A percentile compares a stretch with the other conserved stretches of the same genome.
phyloP scores from a whole-genome alignment of 202 grass and related monocot genomes.

The Panicum hallii region DNA sequence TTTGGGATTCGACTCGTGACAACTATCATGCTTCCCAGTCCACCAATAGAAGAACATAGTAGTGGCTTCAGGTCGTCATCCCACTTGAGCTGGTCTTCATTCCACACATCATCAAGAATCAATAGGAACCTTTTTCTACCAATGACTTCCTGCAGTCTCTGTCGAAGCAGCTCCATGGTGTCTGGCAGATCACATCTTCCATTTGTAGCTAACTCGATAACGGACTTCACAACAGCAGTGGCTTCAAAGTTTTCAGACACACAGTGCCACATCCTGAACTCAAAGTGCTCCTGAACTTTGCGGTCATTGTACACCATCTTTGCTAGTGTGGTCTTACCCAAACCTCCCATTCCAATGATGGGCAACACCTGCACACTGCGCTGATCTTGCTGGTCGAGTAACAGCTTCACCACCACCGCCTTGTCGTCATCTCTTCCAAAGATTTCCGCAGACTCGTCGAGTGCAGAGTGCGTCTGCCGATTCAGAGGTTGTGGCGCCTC shows the following conservation, averaged over 20 bases:
- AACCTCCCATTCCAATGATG: slow-evolving; percentile 14
- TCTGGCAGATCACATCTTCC: background rate
- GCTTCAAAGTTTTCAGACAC: background rate
- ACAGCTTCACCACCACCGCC: background rate
- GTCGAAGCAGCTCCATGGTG: slow-evolving; percentile 11
- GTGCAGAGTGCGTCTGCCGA: background rate
- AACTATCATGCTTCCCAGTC: background rate
- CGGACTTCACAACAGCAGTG: background rate
- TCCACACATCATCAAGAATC: background rate
- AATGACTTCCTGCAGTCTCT: background rate
- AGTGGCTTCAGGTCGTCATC: background rate
- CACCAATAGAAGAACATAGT: background rate
- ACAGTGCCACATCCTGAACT: slow-evolving; percentile 12
- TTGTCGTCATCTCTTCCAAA: slow-evolving; percentile 11
- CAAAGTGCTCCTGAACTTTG: slow-evolving; percentile 14
- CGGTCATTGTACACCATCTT: background rate
- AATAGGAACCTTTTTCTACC: background rate
- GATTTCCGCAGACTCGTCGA: background rate
- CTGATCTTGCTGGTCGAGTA: background rate
- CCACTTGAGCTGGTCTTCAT: background rate
- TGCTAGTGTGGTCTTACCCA: background rate
- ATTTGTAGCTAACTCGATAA: background rate
- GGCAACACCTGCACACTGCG: background rate
- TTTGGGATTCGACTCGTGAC: background rate
- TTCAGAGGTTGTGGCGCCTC: background rate